phyloP scores from a whole-genome alignment of 192 early-diverging fungal species.

The Cladochytrium replicatum region DNA sequence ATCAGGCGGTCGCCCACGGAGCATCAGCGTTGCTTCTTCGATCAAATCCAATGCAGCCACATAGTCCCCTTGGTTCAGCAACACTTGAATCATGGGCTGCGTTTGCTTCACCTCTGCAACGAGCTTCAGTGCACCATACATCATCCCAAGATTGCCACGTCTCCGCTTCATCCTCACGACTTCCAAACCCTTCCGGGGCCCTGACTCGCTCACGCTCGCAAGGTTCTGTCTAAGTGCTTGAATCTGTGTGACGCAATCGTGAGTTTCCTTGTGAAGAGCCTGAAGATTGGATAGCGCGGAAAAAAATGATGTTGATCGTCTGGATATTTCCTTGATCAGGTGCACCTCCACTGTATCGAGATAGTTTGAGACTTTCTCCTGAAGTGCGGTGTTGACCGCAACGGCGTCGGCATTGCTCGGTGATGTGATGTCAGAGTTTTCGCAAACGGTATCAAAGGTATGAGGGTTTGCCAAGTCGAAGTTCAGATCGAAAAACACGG shows the following conservation, averaged over 20 bases:
- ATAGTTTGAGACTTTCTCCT: slow-evolving; percentile 83
- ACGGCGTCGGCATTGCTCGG: slow-evolving; percentile 35
- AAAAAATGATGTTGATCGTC: slow-evolving; percentile 91
- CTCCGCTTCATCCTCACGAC: slow-evolving; percentile 72
- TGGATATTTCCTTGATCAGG: slow-evolving; percentile 87
- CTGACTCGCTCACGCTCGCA: slow-evolving; percentile 47
- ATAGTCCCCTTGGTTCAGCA: slow-evolving; percentile 72
- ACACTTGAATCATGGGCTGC: slow-evolving; percentile 72
- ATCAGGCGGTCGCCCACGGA: slow-evolving; percentile 24
- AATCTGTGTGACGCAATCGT: slow-evolving; percentile 82
- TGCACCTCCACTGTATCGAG: slow-evolving; percentile 92
- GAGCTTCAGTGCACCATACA: slow-evolving; percentile 60
- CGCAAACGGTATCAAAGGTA: slow-evolving; percentile 74
- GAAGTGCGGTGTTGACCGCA: slow-evolving; percentile 60
- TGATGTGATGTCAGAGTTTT: slow-evolving; percentile 52
- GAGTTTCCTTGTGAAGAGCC: slow-evolving; percentile 83
- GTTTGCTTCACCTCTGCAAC: slow-evolving; percentile 68
- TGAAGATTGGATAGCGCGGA: slow-evolving; percentile 87
- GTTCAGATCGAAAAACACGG: slow-evolving; percentile 72
- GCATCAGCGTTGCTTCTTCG: slow-evolving; percentile 56
- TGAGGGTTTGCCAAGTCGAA: slow-evolving; percentile 88
- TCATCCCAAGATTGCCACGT: slow-evolving; percentile 54
- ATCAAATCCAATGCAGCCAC: slow-evolving; percentile 85
- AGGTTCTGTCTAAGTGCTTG: slow-evolving; percentile 64
- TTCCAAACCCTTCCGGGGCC: slow-evolving; percentile 68